Conservation (phyloP, 805 yeast genomes). For the Nematodospora valgi region DNA sequence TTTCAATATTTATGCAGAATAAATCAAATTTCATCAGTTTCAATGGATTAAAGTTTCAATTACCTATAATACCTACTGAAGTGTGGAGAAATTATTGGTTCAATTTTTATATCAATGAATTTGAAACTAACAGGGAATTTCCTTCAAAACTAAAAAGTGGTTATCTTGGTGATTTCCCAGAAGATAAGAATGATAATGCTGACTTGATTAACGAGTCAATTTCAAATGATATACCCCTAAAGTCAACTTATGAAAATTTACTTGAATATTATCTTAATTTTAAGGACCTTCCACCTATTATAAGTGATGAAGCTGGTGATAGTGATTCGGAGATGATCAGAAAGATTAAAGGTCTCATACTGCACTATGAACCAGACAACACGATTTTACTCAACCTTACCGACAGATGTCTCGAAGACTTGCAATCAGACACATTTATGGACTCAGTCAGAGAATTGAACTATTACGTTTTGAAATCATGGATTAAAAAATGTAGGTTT, state of each 20-base stretch:
- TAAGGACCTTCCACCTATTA: background rate
- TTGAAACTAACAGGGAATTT: background rate
- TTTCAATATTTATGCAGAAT: constrained; percentile 2
- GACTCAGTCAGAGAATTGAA: constrained; percentile 8
- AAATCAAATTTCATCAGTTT: constrained; percentile 8
- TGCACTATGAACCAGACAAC: too few relatives aligned
- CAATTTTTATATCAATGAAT: constrained; percentile 5
- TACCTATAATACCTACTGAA: constrained; percentile 7
- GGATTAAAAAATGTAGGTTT: constrained; percentile 16
- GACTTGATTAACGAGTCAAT: background rate
- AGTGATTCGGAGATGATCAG: too few relatives aligned
- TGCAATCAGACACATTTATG: constrained; percentile 2
- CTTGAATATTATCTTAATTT: background rate
- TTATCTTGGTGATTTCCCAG: background rate
- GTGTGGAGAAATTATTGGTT: constrained; percentile 24
- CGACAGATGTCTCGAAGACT: too few relatives aligned
- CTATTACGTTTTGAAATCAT: constrained; percentile 11
- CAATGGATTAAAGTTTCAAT: constrained; percentile 5
- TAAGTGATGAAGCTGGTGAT: constrained; percentile 4
- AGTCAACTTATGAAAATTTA: background rate
- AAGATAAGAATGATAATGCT: background rate
- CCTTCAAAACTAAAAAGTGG: constrained; percentile 6
- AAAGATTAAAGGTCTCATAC: too few relatives aligned
- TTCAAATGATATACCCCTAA: background rate
- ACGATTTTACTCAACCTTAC: too few relatives aligned